Evolutionary conservation across 805 yeast species (phyloP), one percentile per base, ranked within the genome.

Genomic region (Candida endomychidarum): DNA sequence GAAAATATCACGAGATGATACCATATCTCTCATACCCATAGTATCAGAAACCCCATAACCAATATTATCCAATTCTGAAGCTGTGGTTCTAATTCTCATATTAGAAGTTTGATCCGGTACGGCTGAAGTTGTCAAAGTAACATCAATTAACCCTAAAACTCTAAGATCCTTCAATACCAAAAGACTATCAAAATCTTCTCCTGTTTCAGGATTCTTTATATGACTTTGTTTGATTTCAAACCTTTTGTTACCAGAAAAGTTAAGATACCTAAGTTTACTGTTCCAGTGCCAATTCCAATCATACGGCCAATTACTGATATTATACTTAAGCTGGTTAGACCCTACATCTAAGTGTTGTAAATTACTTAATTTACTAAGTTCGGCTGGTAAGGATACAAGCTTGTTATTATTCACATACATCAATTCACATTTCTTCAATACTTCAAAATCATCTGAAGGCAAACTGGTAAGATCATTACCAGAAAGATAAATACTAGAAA

Each of bases 271-370:
- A 60, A 93, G 69, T 29, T 80, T 78, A 39, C 75, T 69, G 56
- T 93, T 93, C 69, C 81, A 81, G 52, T 84, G 81, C 99, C 99
- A 93, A 62, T 88, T 93, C 97, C 98, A 93, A 58, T 93, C 99
- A 56, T 87, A 91, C 11, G 93, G 95, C 76, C 89, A 86, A 60
- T 93, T 93, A 3, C 93, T 84, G 41, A 91, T 88, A 53, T 93
- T 93, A 61, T 93, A 93, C 54, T 89, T 86, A 61, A 93, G 69
- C 45, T 81, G 83, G 58, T 93, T 93, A 2, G 95, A 86, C 3
- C 97, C 96, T 12, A 87, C 93, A 64, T 93, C 99, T 25, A 93
- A 72, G 8, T 81, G 83, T 22, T 75, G 76, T 53, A 93, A 65
- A 18, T 77, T 73, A 1, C 63, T 56, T 33, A 89, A 72, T 42